Evolutionary conservation across 1,139 yeast species (phyloP), one percentile per base, ranked within the genome.

Genomic region (Suhomyces wounanorum): DNA sequence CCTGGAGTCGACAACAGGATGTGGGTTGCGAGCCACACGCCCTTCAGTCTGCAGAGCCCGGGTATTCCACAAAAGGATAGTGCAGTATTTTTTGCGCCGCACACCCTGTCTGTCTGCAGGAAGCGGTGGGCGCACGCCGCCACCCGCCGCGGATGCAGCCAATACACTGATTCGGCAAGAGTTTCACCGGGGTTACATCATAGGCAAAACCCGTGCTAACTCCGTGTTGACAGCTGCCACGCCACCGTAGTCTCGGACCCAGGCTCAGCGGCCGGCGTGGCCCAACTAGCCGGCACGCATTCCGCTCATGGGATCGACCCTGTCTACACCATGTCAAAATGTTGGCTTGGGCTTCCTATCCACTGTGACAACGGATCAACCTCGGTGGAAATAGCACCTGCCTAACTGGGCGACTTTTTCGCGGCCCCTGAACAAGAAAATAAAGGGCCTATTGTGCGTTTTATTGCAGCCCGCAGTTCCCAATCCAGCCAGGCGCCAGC

Each of bases 341-440:
- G 33, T 26, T 40, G 42, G 42, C 33, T 26, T 40, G 17, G 33
- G 21, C 33, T 40, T 11, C 33, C 18, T 33, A 25, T 26, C 31
- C 42, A 26, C 21, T 21, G 42, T 33, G 43, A 23, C 43, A 28
- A 36, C 37, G 37, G 43, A 41, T 41, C 44, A 25, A 21, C 33
- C 39, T 43, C 45, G 40, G 40, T 35, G 40, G 33, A 23, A 21
- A 40, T 18, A 25, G 33, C 13, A 21, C 31, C 33, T 42, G 8
- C 41, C 38, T 13, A 35, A 17, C 46, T 35, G 42, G 38, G 23
- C 7, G 36, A 31, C 43, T 42, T 37, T 43, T 45, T 43, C 44
- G 52, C 45, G 39, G 18, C 35, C 51, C 51, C 51, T 48, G 51
- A 44, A 30, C 25, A 28, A 49, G 46, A 49, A 40, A 49, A 46